Evolutionary conservation across 2,329 filamentous ascomycete genomes (phyloP), one percentile per base, ranked within the genome.

Genomic region (Talaromyces pinophilus): DNA sequence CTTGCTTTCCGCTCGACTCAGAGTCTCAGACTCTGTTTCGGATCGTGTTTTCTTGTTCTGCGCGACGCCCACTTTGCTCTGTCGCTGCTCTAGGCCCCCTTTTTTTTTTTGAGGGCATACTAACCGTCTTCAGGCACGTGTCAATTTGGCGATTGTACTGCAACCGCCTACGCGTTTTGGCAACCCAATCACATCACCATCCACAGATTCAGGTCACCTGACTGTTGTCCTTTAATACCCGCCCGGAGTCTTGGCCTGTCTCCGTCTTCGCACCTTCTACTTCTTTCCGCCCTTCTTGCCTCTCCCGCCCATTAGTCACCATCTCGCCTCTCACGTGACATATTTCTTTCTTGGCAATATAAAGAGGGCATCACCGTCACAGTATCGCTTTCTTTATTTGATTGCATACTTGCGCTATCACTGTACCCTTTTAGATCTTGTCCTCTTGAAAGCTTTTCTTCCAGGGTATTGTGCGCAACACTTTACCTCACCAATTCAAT

Each of bases 281-380:
- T 19, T 55, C 48, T 65, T 68, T 67, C 55, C 68, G 59, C 59
- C 60, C 28, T 65, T 62, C 44, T 64, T 50, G 62, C 63, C 62
- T 61, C 52, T 60, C 38, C 62, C 50, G 54, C 40, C 54, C 52
- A 59, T 73, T 69, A 75, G 70, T 74, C 73, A 73, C 48, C 35
- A 62, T 42, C 63, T 71, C 68, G 71, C 71, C 73, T 67, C 70
- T 64, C 79, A 81, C 79, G 79, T 80, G 78, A 80, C 69, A 40
- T 10, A 1, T 30, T 50, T 50, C 22, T 67, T 70, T 78, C 78
- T 80, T 81, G 79, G 79, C 79, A 73, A 73, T 78, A 80, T 81
- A 80, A 79, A 80, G 74, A 72, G 0, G 33, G 30, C 30, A 42
- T n/a, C 33, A 15, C 72, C 63, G 64, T 70, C 70, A 69, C 70